Base-by-base conservation (phyloP, 495 filamentous ascomycete species). In the Penicillium ochrochloron region DNA sequence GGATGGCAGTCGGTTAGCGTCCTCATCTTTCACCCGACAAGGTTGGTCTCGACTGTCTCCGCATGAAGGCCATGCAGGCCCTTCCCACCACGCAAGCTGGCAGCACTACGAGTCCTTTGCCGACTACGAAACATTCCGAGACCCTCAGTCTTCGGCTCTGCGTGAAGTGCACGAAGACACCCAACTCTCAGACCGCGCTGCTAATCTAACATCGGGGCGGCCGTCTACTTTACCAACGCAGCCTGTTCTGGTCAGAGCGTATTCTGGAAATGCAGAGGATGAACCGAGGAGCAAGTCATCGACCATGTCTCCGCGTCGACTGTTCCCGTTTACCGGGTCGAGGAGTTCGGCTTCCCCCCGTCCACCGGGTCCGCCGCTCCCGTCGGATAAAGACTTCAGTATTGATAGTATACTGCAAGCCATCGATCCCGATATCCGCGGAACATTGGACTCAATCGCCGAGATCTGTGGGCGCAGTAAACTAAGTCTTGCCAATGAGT, bases 381-480 rank as follows among this genome's bases (percentile, higher is more conserved):
- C 84, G 12, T 70, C 82, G 0, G 75, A 83, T 31, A 74, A 81
- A 25, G 84, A 83, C 50, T 89, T 88, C 71, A 83, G 84, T 23
- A 88, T 89, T 69, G 84, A 83, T 33, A 76, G 78, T 52, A 87
- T 89, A 57, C 79, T 89, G 19, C 76, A 79, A 19, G 84, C 86
- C 41, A 85, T 88, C 58, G 82, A 85, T 59, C 80, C 85, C 3
- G 84, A 88, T 66, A 84, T 88, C 56, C 74, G 80, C 23, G 68
- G 68, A 17, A 86, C 86, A 3, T 76, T 89, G 31, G 82, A 88
- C 61, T 83, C 85, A 6, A 89, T 89, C 61, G 87, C 86, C 21
- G 84, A 88, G 66, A 88, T 89, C 57, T 88, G 83, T 65, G 86
- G 86, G 5, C 78, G 84, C 41, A 89, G 84, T 72, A 84, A 82